Evolutionary conservation across 2,329 filamentous ascomycete genomes (phyloP).

Genomic region (Claviceps sp.): DNA sequence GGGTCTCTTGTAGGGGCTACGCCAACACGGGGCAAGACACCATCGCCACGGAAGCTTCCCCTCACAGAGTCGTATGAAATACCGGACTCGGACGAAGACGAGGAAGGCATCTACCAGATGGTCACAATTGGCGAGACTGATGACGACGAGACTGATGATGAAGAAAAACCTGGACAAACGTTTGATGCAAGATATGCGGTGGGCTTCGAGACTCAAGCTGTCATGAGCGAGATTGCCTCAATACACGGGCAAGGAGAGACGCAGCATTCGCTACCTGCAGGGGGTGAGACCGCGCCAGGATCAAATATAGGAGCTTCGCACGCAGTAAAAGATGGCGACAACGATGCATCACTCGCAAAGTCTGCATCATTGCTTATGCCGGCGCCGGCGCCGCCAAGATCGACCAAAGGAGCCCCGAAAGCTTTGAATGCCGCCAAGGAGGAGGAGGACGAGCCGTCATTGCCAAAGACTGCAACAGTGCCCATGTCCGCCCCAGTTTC

Average conservation of each 20-base stretch:
- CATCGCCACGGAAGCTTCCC: slow-evolving; percentile 4
- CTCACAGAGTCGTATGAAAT: slow-evolving; percentile 21
- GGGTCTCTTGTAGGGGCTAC: slow-evolving; percentile 12
- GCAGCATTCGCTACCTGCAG: no score
- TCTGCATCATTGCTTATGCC: no score
- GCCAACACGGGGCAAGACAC: slow-evolving; percentile 7
- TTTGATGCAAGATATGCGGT: slow-evolving; percentile 12
- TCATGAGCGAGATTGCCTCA: slow-evolving; percentile 20
- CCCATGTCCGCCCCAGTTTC: not conserved
- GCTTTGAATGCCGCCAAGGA: not conserved
- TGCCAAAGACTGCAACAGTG: not conserved
- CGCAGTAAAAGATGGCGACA: not conserved
- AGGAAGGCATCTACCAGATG: not conserved
- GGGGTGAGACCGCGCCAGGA: not conserved
- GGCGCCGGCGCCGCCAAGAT: not conserved
- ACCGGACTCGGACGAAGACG: slow-evolving; percentile 30
- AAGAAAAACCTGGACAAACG: not conserved
- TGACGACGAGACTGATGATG: not conserved
- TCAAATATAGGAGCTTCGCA: not conserved
- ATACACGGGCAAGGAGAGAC: slow-evolving; percentile 8
- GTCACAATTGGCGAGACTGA: not conserved
- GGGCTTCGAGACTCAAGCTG: slow-evolving; percentile 22
- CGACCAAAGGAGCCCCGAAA: not conserved
- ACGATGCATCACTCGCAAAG: no score
- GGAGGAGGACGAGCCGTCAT: not conserved